phyloP scores from a whole-genome alignment of 257 asterid genomes.

The Primulina eburnea region DNA sequence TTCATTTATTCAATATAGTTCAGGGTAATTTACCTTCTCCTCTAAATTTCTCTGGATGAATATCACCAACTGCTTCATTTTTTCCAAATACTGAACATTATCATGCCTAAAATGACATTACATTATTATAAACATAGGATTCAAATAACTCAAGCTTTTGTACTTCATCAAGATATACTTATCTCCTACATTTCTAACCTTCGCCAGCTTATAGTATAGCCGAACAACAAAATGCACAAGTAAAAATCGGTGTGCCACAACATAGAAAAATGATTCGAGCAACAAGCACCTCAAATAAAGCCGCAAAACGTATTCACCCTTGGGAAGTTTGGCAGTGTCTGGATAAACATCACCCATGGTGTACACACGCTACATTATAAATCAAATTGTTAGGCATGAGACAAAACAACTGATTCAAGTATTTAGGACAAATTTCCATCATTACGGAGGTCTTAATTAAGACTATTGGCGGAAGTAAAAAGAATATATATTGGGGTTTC shows the following conservation, averaged over 20 bases:
- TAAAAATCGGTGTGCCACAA: slow-evolving; percentile 7
- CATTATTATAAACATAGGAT: slow-evolving; percentile 18
- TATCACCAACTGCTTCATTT: slow-evolving; percentile 86
- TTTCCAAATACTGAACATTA: slow-evolving; percentile 85
- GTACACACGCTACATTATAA: slow-evolving; percentile 68
- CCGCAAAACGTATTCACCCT: slow-evolving; percentile 87
- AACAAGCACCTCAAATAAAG: slow-evolving; percentile 69
- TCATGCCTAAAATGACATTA: slow-evolving; percentile 71
- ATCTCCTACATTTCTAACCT: slow-evolving; percentile 17
- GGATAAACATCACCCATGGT: slow-evolving; percentile 98
- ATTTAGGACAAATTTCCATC: not conserved
- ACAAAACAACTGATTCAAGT: slow-evolving; percentile 19
- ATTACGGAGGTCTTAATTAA: not conserved
- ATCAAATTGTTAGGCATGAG: slow-evolving; percentile 24
- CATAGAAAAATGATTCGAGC: slow-evolving; percentile 23
- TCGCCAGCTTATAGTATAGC: slow-evolving; percentile 13
- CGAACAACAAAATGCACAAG: not conserved
- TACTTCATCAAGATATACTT: slow-evolving; percentile 14
- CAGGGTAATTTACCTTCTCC: slow-evolving; percentile 59
- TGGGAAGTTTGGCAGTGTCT: slow-evolving; percentile 68
- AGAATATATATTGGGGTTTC: slow-evolving; percentile 5
- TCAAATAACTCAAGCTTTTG: slow-evolving; percentile 21
- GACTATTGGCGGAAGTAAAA: slow-evolving; percentile 3
- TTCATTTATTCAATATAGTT: not conserved
- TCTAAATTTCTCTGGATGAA: slow-evolving; percentile 85